Percentiles rank a stretch among this genome's conserved stretches.
Conservation (phyloP, 805 yeast species). For the Yarrowia sp. region DNA sequence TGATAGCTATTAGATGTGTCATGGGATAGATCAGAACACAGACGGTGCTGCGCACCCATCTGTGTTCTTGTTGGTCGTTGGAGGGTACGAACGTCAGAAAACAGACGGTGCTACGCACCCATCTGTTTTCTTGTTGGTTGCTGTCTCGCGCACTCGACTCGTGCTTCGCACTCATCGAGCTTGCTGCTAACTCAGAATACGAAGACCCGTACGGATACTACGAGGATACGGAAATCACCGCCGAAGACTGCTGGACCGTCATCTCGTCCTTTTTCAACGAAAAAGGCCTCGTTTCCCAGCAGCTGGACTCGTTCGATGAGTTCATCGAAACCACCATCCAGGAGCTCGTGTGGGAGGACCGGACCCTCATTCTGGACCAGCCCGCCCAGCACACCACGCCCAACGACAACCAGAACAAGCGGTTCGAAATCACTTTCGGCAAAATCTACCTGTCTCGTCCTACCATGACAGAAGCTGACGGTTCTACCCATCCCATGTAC, state of each 20-base stretch:
- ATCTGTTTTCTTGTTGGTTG: not conserved
- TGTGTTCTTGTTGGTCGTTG: too few relatives aligned
- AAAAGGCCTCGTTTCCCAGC: constrained; percentile 96
- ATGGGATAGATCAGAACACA: too few relatives aligned
- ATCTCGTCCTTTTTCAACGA: constrained; percentile 94
- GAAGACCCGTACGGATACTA: constrained; percentile 70
- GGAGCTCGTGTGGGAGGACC: constrained; percentile 94
- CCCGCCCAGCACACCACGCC: constrained; percentile 97
- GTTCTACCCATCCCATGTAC: constrained; percentile 97
- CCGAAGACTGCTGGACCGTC: constrained; percentile 99
- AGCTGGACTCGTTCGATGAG: constrained; percentile 96
- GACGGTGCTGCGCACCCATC: too few relatives aligned
- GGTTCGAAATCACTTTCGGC: constrained; percentile 97
- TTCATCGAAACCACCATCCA: constrained; percentile 95
- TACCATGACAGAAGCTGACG: constrained; percentile 98
- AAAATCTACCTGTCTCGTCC: constrained; percentile 95
- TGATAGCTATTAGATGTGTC: too few relatives aligned
- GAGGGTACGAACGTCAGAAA: too few relatives aligned
- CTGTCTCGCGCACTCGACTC: not conserved
- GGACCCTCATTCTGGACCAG: constrained; percentile 90
- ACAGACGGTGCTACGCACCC: too few relatives aligned
- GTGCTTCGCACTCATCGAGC: not conserved
- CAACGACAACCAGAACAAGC: constrained; percentile 81
- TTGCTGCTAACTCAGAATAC: constrained; percentile 24
- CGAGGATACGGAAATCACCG: constrained; percentile 72